These are phyloP conservation scores for Populus nigra DNA, from an alignment of 345 rosid species.

Conservation along the genomic window DNA sequence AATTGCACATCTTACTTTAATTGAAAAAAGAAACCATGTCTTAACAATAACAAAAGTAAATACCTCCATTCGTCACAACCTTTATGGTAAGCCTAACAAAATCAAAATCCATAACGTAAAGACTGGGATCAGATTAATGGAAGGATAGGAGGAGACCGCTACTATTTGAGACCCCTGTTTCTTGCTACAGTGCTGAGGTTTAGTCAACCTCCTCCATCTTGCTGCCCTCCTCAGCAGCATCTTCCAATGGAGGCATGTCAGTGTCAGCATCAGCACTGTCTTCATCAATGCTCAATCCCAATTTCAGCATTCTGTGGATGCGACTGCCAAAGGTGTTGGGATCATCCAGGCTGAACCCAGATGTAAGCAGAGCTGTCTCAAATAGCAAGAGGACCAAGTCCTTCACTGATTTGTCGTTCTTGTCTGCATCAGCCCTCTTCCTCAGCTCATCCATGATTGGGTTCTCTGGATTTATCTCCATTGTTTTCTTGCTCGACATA, in stretches of 20 bases:
- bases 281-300: constrained; percentile 19
- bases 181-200: background rate
- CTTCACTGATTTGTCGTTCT: constrained; percentile 23
- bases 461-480: constrained; percentile 24
- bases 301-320: constrained; percentile 20
- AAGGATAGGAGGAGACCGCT: background rate
- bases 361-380: constrained; percentile 21
- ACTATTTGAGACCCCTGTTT: background rate
- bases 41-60: too few relatives aligned
- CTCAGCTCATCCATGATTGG: constrained; percentile 22
- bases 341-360: constrained; percentile 21
- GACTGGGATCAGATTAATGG: background rate
- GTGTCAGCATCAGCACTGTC: background rate
- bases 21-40: background rate
- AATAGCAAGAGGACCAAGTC: constrained; percentile 15
- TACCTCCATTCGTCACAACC: too few relatives aligned
- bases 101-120: background rate
- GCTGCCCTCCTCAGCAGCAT: constrained; percentile 18
- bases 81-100: background rate
- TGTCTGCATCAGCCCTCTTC: constrained; percentile 23
- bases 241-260: constrained; percentile 12
- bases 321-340: constrained; percentile 24
- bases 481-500: constrained; percentile 22
- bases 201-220: constrained; percentile 25
- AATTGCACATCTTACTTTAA: background rate